Base-by-base conservation (phyloP, 2,329 filamentous ascomycete genomes). In the Aureobasidium vineae region DNA sequence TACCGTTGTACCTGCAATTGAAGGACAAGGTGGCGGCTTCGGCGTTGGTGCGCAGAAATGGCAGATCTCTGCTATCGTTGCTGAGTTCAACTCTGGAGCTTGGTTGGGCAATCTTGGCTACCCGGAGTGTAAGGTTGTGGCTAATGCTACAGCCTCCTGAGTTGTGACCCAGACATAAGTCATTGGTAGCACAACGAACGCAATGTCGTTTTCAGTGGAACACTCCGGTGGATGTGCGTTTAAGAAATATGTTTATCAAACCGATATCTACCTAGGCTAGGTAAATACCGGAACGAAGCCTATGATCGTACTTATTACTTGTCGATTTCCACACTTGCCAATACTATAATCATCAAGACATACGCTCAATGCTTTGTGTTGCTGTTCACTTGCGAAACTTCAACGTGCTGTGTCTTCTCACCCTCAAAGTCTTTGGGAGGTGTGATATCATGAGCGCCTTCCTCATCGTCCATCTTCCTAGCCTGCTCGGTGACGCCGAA, bases 61-160 rank as follows among this genome's bases (percentile, higher is more conserved):
- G 71, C 67, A 74, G 49, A 76, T 76, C 69, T 70, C 73, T 50
- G 72, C 71, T 21, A 71, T 76, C 41, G 75, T 74, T 70, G 73
- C 71, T 1, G 74, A 76, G 67, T 75, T 76, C 70, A 76, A 76
- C 71, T 71, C 69, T 63, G 75, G 75, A 50, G 73, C 72, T 40
- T 75, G 74, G 74, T 69, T 76, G 50, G 50, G 45, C 10, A 49
- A 66, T 19, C 38, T 65, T n/a, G 63, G 63, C 2, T 45, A 65
- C 7, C 63, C 63, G 10, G 63, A 65, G 41, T 65, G 63, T 15
- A 40, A 47, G 45, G 16, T 21, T 43, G 45, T 36, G 6, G 38
- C 33, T 13, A 63, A 63, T 23, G 23, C 33, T 8, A 63, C 60
- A 2, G 6, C 11, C 5, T 52, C 33, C 10, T 61, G 52, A 54